Evolutionary conservation across 2,329 filamentous ascomycete species (phyloP), one percentile per base, ranked within the genome.

Genomic region (Coniochaeta sp.): DNA sequence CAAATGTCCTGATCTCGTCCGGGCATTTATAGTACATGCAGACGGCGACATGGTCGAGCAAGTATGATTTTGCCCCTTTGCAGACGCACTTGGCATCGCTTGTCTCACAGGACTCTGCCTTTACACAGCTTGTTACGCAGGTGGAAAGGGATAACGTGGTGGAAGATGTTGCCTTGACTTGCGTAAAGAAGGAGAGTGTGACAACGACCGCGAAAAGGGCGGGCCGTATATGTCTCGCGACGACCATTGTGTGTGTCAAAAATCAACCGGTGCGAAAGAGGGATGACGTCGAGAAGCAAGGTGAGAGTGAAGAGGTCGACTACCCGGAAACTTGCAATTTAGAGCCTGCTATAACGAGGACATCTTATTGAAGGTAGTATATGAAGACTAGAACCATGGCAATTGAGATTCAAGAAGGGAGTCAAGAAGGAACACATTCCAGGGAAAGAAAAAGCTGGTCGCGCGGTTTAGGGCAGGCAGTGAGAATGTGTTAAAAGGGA

Each of bases 21-120:
- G 68, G 61, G 67, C 76, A 79, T 62, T 69, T 69, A 60, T 69
- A 67, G 66, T 71, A 74, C 66, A 74, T 73, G 66, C 76, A 78
- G n/a, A 67, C 67, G 17, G 74, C 67, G 33, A 74, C 70, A 43
- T 72, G 69, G 17, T 72, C 68, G 6, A 78, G 70, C 59, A 77
- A 72, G 36, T 66, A 67, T 1, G 65, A 68, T 26, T 61, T 61
- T 6, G 72, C 71, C 22, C 68, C 67, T 60, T 67, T 66, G 68
- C 76, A 79, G 58, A 78, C 66, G 65, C 75, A 77, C 56, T 67
- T 67, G 14, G 69, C 63, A 60, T 73, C 68, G 58, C 63, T 64
- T 9, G 67, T 61, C 14, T 65, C 57, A 63, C 74, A 76, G 11
- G 70, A 71, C 17, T 70, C 67, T 57, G 70, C 68, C 3, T 68